A percentile compares a stretch with the other conserved stretches of the same genome.
Conservation (phyloP, 2,329 filamentous ascomycete genomes). For the Pseudopithomyces maydicus region DNA sequence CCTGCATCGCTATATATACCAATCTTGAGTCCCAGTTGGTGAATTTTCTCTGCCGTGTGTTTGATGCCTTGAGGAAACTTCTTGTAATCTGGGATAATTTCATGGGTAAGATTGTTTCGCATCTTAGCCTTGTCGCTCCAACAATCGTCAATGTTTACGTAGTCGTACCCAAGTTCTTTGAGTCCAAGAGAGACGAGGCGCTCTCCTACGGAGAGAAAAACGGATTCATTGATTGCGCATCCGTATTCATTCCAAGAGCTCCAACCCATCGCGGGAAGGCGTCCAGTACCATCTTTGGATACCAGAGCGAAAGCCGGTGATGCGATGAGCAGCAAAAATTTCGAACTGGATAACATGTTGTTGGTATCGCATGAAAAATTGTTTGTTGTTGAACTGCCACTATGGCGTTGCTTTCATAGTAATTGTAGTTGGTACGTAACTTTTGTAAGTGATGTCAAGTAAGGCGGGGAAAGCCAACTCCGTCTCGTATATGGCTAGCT, state of each 20-base stretch:
- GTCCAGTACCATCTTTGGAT: constrained; percentile 18
- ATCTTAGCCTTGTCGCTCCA: constrained; percentile 52
- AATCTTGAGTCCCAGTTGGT: constrained; percentile 62
- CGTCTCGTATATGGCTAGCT: no score
- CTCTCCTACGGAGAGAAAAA: constrained; percentile 23
- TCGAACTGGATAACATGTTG: no score
- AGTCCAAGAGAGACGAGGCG: constrained; percentile 22
- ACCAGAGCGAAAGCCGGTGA: no score
- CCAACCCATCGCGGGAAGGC: constrained; percentile 28
- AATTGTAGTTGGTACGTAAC: no score
- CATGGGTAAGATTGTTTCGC: constrained; percentile 50
- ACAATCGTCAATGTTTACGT: constrained; percentile 62
- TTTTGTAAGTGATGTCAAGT: no score
- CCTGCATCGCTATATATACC: constrained; percentile 65
- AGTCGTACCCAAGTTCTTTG: constrained; percentile 53
- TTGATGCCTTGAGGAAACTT: constrained; percentile 63
- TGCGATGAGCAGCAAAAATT: no score
- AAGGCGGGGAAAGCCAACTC: no score
- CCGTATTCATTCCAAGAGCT: constrained; percentile 28
- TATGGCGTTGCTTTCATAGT: no score
- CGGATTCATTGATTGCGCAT: constrained; percentile 26
- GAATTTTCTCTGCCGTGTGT: constrained; percentile 58
- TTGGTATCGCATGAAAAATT: no score
- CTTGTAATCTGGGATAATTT: constrained; percentile 42
- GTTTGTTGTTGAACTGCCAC: no score